These are phyloP conservation scores for Perkinsus olseni DNA, from an alignment of 169 alveolate species.

Conservation along the genomic window DNA sequence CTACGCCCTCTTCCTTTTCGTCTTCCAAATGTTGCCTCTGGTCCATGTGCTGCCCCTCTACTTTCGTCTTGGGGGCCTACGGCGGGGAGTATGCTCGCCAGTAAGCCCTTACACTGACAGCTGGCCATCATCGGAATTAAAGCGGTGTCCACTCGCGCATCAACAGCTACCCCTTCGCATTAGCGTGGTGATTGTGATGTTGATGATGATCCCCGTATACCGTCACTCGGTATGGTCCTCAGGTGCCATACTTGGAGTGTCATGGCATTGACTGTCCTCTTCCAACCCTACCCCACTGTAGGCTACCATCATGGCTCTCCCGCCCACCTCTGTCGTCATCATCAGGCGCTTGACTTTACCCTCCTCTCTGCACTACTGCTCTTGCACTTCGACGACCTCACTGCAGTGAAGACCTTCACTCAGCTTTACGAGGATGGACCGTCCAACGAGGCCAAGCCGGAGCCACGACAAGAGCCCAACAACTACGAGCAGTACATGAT, in stretches of 20 bases:
- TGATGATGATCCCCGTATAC: too few species aligned
- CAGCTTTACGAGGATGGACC: background rate
- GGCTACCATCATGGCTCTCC: background rate
- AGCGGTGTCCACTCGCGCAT: background rate
- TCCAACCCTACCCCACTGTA: background rate
- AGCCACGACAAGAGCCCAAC: background rate
- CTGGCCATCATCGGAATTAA: background rate
- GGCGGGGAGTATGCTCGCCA: background rate
- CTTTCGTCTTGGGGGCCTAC: background rate
- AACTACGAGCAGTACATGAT: background rate
- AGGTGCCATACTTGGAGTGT: background rate
- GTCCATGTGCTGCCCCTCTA: background rate
- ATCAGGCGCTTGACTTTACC: background rate
- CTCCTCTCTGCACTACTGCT: background rate
- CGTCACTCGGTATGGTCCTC: background rate
- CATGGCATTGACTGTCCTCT: background rate
- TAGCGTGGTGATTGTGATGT: too few species aligned
- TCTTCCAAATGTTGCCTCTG: background rate
- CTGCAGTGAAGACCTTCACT: background rate
- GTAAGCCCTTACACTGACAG: background rate
- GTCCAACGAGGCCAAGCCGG: background rate
- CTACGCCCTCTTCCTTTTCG: background rate
- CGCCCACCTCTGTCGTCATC: background rate
- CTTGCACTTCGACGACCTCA: background rate
- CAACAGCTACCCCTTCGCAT: too few species aligned